phyloP scores from a whole-genome alignment of 148 eudicot species.

The Fagopyrum homotropicum region DNA sequence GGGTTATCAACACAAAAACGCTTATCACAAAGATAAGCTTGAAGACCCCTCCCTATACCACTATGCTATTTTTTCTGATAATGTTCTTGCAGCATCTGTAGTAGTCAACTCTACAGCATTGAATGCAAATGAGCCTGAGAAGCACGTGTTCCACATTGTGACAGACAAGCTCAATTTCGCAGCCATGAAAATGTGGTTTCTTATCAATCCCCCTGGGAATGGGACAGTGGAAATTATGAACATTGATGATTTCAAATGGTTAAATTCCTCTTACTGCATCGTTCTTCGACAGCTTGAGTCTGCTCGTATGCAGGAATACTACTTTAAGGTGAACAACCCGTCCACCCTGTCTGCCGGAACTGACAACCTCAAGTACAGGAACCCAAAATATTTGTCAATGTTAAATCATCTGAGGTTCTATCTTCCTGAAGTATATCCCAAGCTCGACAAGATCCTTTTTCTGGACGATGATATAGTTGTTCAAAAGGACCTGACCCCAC shows the following conservation, averaged over 20 bases:
- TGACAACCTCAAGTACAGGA: slow-evolving; percentile 92
- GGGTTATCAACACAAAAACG: slow-evolving; percentile 40
- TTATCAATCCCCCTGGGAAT: slow-evolving; percentile 56
- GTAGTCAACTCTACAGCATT: slow-evolving; percentile 83
- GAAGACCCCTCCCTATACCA: slow-evolving; percentile 84
- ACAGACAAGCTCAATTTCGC: slow-evolving; percentile 87
- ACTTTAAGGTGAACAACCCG: slow-evolving; percentile 84
- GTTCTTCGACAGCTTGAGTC: slow-evolving; percentile 97
- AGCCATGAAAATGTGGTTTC: slow-evolving; percentile 99
- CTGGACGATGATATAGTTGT: slow-evolving; percentile 96
- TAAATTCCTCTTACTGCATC: slow-evolving; percentile 90
- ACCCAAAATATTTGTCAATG: slow-evolving; percentile 95
- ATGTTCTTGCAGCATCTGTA: slow-evolving; percentile 89
- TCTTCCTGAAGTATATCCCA: slow-evolving; percentile 98
- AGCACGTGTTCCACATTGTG: slow-evolving; percentile 94
- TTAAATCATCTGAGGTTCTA: slow-evolving; percentile 96
- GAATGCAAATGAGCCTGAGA: slow-evolving; percentile 86
- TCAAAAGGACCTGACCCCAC: slow-evolving; percentile 91
- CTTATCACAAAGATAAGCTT: slow-evolving; percentile 48
- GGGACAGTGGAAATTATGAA: slow-evolving; percentile 72
- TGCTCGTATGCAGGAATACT: slow-evolving; percentile 82
- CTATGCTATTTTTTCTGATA: slow-evolving; percentile 94
- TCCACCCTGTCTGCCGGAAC: slow-evolving; percentile 58
- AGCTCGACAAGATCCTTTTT: slow-evolving; percentile 78
- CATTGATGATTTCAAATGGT: slow-evolving; percentile 88